A percentile compares a stretch with the other conserved stretches of the same genome.
phyloP scores from a whole-genome alignment of 768 basidiomycete genomes.

The Coprinopsis sp. region DNA sequence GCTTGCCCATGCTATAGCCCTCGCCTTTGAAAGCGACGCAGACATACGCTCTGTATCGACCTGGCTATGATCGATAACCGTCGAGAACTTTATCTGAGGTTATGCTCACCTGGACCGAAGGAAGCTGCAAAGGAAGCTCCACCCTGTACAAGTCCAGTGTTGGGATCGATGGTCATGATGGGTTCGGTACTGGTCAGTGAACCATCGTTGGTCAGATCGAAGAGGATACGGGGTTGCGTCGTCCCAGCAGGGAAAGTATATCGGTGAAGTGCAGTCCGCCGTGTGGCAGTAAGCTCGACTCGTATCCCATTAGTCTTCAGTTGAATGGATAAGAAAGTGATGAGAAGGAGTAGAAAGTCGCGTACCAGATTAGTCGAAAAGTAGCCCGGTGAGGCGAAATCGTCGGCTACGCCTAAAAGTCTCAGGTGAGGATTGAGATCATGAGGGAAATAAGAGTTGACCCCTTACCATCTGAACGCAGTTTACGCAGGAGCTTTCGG shows the following conservation, averaged over 20 bases:
- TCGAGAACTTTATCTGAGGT: not conserved
- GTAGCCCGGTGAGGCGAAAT: constrained; percentile 61
- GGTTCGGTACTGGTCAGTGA: constrained; percentile 47
- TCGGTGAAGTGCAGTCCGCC: constrained; percentile 55
- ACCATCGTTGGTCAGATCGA: constrained; percentile 63
- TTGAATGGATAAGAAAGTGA: no score
- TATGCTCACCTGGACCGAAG: constrained; percentile 45
- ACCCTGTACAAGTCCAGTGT: constrained; percentile 48
- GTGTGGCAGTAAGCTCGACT: constrained; percentile 56
- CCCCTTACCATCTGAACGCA: constrained; percentile 44
- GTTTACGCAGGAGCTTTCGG: constrained; percentile 44
- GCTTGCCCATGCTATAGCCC: constrained; percentile 40
- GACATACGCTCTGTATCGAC: constrained; percentile 51
- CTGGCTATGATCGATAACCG: constrained; percentile 17
- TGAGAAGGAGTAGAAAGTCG: constrained; percentile 11
- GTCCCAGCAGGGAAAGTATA: constrained; percentile 51
- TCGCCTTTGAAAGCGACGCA: constrained; percentile 60
- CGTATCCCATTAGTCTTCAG: constrained; percentile 53
- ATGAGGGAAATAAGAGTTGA: not conserved
- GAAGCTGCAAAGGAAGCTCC: constrained; percentile 46
- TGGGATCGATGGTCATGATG: constrained; percentile 41
- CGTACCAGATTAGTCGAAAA: constrained; percentile 61
- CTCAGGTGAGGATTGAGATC: not conserved
- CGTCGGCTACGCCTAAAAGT: constrained; percentile 47
- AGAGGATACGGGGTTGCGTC: constrained; percentile 44